Evolutionary conservation across 1,284 basidiomycete species (phyloP).

Genomic region (Stereum hirsutum): DNA sequence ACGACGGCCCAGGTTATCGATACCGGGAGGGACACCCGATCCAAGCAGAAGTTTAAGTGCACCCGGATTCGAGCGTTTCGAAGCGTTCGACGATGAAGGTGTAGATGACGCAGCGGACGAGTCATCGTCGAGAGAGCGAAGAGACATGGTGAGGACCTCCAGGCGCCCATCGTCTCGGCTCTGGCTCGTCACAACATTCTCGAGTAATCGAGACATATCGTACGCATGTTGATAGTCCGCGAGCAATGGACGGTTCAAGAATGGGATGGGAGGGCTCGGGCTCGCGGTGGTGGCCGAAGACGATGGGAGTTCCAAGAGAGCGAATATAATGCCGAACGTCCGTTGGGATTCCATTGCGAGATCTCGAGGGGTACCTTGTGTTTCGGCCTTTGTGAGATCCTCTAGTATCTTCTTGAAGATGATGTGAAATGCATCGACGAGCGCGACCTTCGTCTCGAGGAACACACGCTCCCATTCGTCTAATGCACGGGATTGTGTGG

Average conservation of each 20-base stretch:
- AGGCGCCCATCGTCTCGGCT: conserved; percentile 46
- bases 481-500: conserved; percentile 20
- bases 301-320: conserved; percentile 38
- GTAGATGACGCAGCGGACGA: too few relatives aligned
- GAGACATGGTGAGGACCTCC: conserved; percentile 41
- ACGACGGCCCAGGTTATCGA: conserved; percentile 28
- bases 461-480: conserved; percentile 63
- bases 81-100: conserved; percentile 9
- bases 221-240: conserved; percentile 65
- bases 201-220: conserved; percentile 40
- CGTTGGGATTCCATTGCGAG: conserved; percentile 40
- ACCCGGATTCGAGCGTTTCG: conserved; percentile 31
- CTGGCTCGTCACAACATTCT: conserved; percentile 31
- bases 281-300: conserved; percentile 12
- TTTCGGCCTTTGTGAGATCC: conserved; percentile 33
- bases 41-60: conserved; percentile 50
- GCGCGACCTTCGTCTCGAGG: conserved; percentile 61
- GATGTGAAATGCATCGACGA: conserved; percentile 59
- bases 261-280: conserved; percentile 40
- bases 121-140: conserved; percentile 31
- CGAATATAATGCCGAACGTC: conserved; percentile 47
- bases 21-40: conserved; percentile 41
- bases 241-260: conserved; percentile 55
- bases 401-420: conserved; percentile 40
- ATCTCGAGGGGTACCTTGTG: conserved; percentile 29